Percentiles rank a stretch among this genome's conserved stretches.
Conservation (phyloP, 2,329 filamentous ascomycete genomes). For the Aspergillus proliferans region DNA sequence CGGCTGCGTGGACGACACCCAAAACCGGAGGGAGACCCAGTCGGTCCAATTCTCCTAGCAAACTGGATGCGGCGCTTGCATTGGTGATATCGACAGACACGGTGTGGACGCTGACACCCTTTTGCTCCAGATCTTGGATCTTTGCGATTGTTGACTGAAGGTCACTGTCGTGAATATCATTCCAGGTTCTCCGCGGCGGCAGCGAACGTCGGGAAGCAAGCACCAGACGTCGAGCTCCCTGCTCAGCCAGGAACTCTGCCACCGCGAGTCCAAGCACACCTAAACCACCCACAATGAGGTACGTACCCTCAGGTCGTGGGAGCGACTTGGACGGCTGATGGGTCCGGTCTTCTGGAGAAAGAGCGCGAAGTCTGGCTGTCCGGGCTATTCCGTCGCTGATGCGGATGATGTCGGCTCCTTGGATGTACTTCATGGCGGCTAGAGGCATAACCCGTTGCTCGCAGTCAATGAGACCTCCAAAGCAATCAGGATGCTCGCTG, state of each 20-base stretch:
- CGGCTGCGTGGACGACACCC: slow-evolving; percentile 39
- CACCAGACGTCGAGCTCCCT: slow-evolving; percentile 39
- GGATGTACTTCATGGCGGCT: slow-evolving; percentile 34
- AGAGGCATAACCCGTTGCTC: slow-evolving; percentile 28
- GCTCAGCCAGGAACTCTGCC: slow-evolving; percentile 31
- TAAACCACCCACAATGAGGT: slow-evolving; percentile 40
- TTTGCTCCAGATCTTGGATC: slow-evolving; percentile 27
- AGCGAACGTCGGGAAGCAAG: slow-evolving; percentile 35
- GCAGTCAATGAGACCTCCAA: slow-evolving; percentile 35
- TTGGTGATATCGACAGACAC: slow-evolving; percentile 32
- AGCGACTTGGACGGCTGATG: slow-evolving; percentile 16
- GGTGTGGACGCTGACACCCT: slow-evolving; percentile 25
- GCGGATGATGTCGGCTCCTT: slow-evolving; percentile 32
- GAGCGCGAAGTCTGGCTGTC: slow-evolving; percentile 23
- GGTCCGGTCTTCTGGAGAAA: slow-evolving; percentile 2
- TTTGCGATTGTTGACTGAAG: slow-evolving; percentile 11
- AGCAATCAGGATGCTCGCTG: slow-evolving; percentile 32
- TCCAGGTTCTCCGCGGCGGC: slow-evolving; percentile 30
- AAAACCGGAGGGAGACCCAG: slow-evolving; percentile 34
- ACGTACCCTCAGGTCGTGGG: slow-evolving; percentile 27
- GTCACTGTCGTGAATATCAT: neutral
- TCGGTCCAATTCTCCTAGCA: slow-evolving; percentile 21
- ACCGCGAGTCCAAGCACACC: slow-evolving; percentile 37
- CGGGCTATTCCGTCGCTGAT: slow-evolving; percentile 34
- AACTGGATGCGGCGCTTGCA: slow-evolving; percentile 12